These are phyloP conservation scores for Telfairia occidentalis DNA, from an alignment of 331 rosid genomes.

Conservation along the genomic window DNA sequence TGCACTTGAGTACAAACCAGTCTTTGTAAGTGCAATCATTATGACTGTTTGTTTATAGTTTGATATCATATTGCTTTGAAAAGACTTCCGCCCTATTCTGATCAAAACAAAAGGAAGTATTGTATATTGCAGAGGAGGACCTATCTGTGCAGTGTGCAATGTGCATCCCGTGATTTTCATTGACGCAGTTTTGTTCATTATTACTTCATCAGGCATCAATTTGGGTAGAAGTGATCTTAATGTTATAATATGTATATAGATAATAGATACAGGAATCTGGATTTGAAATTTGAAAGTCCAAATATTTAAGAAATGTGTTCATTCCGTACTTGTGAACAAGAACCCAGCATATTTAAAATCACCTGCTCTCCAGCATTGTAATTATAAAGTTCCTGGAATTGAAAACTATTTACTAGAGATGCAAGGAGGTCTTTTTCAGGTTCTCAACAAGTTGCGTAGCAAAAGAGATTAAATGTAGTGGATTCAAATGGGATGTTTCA, in stretches of 20 bases:
- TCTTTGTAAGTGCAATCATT: slow-evolving; percentile 25
- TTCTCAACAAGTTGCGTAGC: slow-evolving; percentile 1
- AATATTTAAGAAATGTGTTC: background rate
- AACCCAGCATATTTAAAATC: background rate
- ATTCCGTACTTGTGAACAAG: background rate
- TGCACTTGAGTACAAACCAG: slow-evolving; percentile 21
- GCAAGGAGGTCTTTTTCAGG: background rate
- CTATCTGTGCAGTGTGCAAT: too few relatives aligned
- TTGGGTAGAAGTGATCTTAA: background rate
- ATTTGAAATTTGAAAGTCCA: background rate
- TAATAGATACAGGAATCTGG: background rate
- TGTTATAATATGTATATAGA: background rate
- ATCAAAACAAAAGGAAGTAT: background rate
- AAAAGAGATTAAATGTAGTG: background rate
- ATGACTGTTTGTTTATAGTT: background rate
- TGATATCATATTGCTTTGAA: background rate
- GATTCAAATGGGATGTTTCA: background rate
- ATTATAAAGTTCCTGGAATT: background rate
- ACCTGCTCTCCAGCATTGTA: background rate
- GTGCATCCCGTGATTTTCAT: background rate
- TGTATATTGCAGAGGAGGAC: background rate
- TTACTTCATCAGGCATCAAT: background rate
- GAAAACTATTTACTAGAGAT: background rate
- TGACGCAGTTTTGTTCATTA: background rate
- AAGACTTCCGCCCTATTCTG: background rate